Base-by-base conservation (phyloP, 441 rosid species). In the Eruca vesicaria region DNA sequence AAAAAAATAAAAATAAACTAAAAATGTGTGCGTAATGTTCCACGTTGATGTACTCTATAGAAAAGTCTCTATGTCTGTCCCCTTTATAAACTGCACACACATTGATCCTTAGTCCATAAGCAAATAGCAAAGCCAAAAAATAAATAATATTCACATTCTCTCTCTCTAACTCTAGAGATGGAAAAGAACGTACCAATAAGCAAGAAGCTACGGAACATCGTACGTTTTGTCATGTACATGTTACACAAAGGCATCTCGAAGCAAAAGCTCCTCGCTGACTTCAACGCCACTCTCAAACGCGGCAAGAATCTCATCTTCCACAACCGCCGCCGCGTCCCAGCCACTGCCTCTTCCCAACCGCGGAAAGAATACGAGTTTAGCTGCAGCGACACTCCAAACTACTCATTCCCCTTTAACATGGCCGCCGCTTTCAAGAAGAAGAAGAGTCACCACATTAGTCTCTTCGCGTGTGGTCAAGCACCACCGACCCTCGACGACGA, bases 301-400 rank as follows among this genome's bases (percentile, higher is more conserved):
- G 95, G 97, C 81, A 90, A 92, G 63, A 86, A 84, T 72, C 90
- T 92, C 81, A 83, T 89, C 73, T 81, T 81, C 86, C 86, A 84
- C 82, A 85, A 80, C 84, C 86, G 81, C 57, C 82, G 80, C 83
- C 79, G 70, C 68, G 62, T 35, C 78, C 43, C 38, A 76, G 73
- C 55, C 58, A 0, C 63, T 21, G 2, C 14, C 59, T 19, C 72
- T 4, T 11, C 74, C n/a, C 86, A 7, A 11, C 63, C 64, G 5
- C 33, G 67, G 1, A 59, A 55, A 7, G 97, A 92, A 71, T 94
- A 94, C 79, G 97, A 94, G 83, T 92, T 94, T 89, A 92, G 98
- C 89, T 94, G 97, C 88, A 90, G 87, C 81, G 84, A 82, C 84
- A 94, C 93, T 67, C 97, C 97, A 14, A 80, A 73, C 78, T 80